Percentiles rank a stretch among this genome's conserved stretches.
Evolutionary conservation across 2,329 filamentous ascomycete genomes (phyloP).

Genomic region (Amylocarpus encephaloides): DNA sequence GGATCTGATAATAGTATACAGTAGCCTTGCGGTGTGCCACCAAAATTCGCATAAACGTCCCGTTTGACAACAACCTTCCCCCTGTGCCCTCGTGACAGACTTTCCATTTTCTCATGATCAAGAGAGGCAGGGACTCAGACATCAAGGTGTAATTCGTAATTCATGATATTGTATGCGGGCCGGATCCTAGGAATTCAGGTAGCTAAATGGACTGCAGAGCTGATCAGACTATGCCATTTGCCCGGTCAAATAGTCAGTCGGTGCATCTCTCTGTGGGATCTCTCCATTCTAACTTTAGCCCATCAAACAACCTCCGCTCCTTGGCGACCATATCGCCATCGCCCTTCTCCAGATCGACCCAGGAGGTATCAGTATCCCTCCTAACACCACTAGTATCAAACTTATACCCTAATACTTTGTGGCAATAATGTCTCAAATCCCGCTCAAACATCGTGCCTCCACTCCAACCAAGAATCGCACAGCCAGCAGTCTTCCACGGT

Average conservation of each 20-base stretch:
- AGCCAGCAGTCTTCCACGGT: constrained; percentile 84
- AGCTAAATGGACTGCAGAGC: too few species aligned
- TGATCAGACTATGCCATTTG: too few species aligned
- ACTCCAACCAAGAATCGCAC: constrained; percentile 81
- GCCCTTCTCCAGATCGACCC: constrained; percentile 65
- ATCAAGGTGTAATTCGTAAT: too few species aligned
- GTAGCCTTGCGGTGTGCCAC: too few species aligned
- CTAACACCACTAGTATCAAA: constrained; percentile 89
- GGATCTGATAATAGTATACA: too few species aligned
- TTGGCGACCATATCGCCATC: constrained; percentile 59
- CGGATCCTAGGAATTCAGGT: too few species aligned
- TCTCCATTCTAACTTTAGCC: constrained; percentile 63
- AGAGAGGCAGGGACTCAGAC: too few species aligned
- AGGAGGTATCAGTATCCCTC: constrained; percentile 55
- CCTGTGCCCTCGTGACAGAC: too few species aligned
- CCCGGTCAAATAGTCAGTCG: constrained; percentile 6
- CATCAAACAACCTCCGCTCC: constrained; percentile 74
- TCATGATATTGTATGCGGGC: too few species aligned
- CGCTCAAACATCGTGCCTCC: constrained; percentile 86
- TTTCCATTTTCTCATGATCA: too few species aligned
- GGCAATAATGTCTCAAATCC: constrained; percentile 76
- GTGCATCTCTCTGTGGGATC: constrained; percentile 56
- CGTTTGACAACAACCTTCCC: too few species aligned
- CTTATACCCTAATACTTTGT: constrained; percentile 65
- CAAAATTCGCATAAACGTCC: too few species aligned